Conservation (phyloP, 202 grass and related monocot genomes). For the Elaeis oleifera region DNA sequence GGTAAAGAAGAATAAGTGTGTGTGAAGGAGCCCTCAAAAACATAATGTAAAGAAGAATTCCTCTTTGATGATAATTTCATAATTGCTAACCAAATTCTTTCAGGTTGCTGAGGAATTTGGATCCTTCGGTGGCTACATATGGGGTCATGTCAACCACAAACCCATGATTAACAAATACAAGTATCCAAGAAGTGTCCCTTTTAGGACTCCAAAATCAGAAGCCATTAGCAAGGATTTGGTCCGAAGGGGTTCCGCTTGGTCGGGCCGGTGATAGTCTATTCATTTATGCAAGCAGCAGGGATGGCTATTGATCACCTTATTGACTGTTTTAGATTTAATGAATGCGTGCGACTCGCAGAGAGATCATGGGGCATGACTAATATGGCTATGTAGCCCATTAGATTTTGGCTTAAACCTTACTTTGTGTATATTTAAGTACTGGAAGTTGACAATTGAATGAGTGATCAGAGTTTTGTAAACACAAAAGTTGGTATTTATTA, state of each 20-base stretch:
- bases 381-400: constrained; percentile 37
- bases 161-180: constrained; percentile 66
- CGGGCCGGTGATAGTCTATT: constrained; percentile 81
- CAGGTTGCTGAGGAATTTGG: constrained; percentile 81
- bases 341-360: constrained; percentile 60
- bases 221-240: constrained; percentile 84
- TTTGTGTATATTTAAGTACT: no score
- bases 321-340: constrained; percentile 59
- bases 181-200: constrained; percentile 58
- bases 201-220: constrained; percentile 88
- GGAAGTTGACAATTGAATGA: no score
- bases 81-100: background rate
- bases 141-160: constrained; percentile 86
- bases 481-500: no score
- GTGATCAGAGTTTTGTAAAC: no score
- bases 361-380: constrained; percentile 77
- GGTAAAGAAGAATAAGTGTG: no score
- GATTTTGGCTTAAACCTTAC: no score
- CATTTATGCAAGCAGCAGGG: constrained; percentile 88
- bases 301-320: constrained; percentile 87
- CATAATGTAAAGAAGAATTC: no score
- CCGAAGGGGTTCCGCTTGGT: constrained; percentile 71
- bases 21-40: no score
- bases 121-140: constrained; percentile 90
- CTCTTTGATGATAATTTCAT: no score